Percentiles rank a stretch among this genome's conserved stretches.
phyloP scores from a whole-genome alignment of 495 filamentous ascomycete species.

The Pyronema omphalodes region DNA sequence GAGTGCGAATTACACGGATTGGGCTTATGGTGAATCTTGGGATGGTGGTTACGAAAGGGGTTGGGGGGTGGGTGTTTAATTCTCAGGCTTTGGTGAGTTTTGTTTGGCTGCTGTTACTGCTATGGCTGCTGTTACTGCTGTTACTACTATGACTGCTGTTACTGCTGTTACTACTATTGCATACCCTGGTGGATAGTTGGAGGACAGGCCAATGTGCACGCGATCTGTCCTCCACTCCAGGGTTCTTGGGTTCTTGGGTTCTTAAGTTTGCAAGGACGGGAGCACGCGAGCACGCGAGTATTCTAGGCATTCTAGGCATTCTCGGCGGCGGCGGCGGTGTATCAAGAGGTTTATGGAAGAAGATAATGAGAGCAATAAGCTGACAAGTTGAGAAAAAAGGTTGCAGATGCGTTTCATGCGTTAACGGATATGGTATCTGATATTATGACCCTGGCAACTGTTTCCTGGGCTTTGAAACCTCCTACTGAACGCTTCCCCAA shows the following conservation, averaged over 20 bases:
- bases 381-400: conserved; percentile 3
- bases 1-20: conserved; percentile 83
- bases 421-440: conserved; percentile 90
- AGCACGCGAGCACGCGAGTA: no score
- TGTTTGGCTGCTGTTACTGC: background rate
- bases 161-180: no score
- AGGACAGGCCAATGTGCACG: no score
- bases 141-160: no score
- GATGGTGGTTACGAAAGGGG: conserved; percentile 85
- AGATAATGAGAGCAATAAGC: background rate
- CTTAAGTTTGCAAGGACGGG: no score
- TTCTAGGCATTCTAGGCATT: no score
- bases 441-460: conserved; percentile 78
- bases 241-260: no score
- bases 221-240: no score
- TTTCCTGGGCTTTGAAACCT: conserved; percentile 72
- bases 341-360: background rate
- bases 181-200: no score
- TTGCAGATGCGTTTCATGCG: conserved; percentile 83
- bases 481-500: conserved; percentile 66
- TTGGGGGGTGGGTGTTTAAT: conserved; percentile 84
- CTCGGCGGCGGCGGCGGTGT: no score
- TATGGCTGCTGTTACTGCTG: no score
- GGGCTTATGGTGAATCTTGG: conserved; percentile 79
- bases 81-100: conserved; percentile 60